Percentiles rank a stretch among this genome's conserved stretches.
These are phyloP conservation scores for Diaporthe sp. DNA, from an alignment of 2,329 filamentous ascomycete species.

Conservation along the genomic window DNA sequence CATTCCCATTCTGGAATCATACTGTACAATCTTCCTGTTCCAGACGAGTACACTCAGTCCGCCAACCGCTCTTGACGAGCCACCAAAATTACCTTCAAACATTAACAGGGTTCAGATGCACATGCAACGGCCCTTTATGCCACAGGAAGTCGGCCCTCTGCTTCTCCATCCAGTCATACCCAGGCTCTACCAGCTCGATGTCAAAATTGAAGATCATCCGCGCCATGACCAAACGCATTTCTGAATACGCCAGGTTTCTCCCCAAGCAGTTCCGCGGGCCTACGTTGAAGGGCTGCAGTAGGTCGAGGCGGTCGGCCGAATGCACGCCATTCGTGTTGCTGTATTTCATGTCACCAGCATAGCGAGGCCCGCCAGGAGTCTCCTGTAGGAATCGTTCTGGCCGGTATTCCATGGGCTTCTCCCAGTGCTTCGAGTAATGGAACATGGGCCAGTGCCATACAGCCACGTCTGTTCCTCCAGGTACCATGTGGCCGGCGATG, in stretches of 20 bases:
- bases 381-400: slow-evolving; percentile 54
- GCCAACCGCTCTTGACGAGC: neutral
- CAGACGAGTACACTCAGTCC: too few species aligned
- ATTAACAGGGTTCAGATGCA: slow-evolving; percentile 18
- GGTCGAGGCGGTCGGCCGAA: slow-evolving; percentile 47
- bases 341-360: slow-evolving; percentile 6
- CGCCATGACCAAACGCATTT: slow-evolving; percentile 63
- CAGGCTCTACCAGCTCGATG: slow-evolving; percentile 52
- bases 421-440: slow-evolving; percentile 52
- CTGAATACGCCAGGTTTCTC: slow-evolving; percentile 60
- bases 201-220: slow-evolving; percentile 63
- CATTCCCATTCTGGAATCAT: neutral
- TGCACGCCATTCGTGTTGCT: slow-evolving; percentile 42
- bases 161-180: slow-evolving; percentile 52
- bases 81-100: neutral
- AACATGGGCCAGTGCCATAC: slow-evolving; percentile 52
- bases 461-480: slow-evolving; percentile 47
- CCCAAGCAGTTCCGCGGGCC: slow-evolving; percentile 59
- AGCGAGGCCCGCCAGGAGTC: neutral
- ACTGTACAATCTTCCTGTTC: neutral
- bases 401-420: slow-evolving; percentile 49
- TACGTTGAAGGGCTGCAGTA: slow-evolving; percentile 55
- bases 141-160: slow-evolving; percentile 52
- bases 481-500: slow-evolving; percentile 42
- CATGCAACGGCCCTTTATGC: slow-evolving; percentile 44